Evolutionary conservation across 495 filamentous ascomycete species (phyloP).

Genomic region (Chlorociboria aeruginascens): DNA sequence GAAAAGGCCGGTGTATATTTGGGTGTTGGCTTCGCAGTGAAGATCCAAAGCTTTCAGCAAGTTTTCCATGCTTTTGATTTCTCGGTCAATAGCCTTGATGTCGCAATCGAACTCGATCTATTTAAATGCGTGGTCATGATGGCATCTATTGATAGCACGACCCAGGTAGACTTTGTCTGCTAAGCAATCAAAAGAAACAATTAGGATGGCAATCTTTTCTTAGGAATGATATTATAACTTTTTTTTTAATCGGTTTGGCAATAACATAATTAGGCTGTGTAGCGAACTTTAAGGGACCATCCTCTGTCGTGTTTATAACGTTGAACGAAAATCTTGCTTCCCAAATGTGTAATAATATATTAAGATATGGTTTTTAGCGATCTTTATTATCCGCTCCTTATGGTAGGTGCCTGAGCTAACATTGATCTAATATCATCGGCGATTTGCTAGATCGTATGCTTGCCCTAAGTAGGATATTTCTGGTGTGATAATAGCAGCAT

Average conservation of each 20-base stretch:
- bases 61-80: background rate
- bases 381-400: background rate
- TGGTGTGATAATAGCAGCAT: background rate
- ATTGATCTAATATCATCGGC: background rate
- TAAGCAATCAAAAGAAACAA: background rate
- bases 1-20: no score
- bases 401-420: background rate
- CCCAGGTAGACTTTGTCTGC: background rate
- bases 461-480: background rate
- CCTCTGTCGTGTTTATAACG: background rate
- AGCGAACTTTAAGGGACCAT: no score
- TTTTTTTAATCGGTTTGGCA: no score
- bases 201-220: background rate
- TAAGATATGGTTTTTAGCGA: background rate
- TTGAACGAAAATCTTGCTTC: background rate
- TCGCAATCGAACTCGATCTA: constrained; percentile 1
- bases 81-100: background rate
- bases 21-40: background rate
- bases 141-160: background rate
- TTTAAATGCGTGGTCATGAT: background rate
- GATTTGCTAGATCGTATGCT: background rate
- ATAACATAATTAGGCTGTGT: no score
- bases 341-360: background rate
- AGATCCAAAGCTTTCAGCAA: background rate
- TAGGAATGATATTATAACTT: background rate